Evolutionary conservation across 495 filamentous ascomycete genomes (phyloP).

Genomic region (Oidiodendron maius): DNA sequence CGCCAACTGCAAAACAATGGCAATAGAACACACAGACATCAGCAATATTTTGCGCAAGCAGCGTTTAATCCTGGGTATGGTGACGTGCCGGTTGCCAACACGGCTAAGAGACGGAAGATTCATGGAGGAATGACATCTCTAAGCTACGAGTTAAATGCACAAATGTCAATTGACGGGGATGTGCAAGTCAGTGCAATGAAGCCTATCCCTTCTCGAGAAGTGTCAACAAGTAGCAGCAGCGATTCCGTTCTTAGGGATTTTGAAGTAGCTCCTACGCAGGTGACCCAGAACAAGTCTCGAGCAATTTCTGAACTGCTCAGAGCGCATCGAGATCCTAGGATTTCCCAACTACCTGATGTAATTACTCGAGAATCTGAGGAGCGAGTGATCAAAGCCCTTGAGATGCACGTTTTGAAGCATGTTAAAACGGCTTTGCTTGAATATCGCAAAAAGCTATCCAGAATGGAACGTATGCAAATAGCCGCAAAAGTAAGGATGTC

Average conservation of each 20-base stretch:
- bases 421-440: neutral
- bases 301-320: neutral
- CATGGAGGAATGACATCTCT: constrained; percentile 1
- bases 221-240: too few species aligned
- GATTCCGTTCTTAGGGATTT: too few species aligned
- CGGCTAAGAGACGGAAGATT: constrained; percentile 8
- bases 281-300: neutral
- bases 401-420: neutral
- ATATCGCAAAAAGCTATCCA: neutral
- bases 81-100: neutral
- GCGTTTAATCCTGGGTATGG: neutral
- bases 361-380: neutral
- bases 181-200: too few species aligned
- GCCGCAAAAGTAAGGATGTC: neutral
- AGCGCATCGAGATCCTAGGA: too few species aligned
- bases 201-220: too few species aligned
- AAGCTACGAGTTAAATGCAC: too few species aligned
- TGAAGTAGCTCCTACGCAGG: neutral
- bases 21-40: neutral
- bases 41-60: neutral
- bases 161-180: too few species aligned
- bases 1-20: neutral
- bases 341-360: too few species aligned
- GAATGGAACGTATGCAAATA: neutral
- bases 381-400: neutral